Evolutionary conservation across 2,329 filamentous ascomycete genomes (phyloP).

Genomic region (Pseudogymnoascus sp.): DNA sequence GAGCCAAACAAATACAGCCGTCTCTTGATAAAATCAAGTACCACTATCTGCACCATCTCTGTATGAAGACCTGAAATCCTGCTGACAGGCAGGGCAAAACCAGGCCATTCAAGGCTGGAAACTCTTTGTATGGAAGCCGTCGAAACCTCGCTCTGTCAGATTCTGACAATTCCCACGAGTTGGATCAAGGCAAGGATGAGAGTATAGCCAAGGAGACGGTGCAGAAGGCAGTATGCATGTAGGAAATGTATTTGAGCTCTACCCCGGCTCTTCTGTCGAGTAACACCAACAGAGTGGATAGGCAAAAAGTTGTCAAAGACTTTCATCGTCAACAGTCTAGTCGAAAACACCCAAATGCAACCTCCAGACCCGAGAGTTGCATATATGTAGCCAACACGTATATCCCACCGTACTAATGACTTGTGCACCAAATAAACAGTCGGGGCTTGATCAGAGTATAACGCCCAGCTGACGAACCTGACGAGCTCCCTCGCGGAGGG

Average conservation of each 20-base stretch:
- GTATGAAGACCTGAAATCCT: conserved; percentile 26
- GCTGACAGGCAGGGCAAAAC: conserved; percentile 1
- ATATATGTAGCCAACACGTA: conserved; percentile 12
- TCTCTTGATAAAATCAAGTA: conserved; percentile 18
- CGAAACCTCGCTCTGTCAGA: conserved; percentile 45
- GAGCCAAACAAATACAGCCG: background rate
- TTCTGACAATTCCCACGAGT: conserved; percentile 52
- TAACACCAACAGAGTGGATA: conserved; percentile 19
- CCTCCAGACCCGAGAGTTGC: conserved; percentile 1
- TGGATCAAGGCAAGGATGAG: conserved; percentile 28
- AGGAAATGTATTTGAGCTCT: conserved; percentile 28
- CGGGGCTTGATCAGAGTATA: conserved; percentile 55
- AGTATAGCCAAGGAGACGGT: conserved; percentile 23
- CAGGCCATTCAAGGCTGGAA: background rate
- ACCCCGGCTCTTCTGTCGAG: conserved; percentile 11
- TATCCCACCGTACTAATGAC: conserved; percentile 27
- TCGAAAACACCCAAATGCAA: conserved; percentile 3
- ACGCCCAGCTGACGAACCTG: conserved; percentile 59
- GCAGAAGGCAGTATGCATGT: conserved; percentile 28
- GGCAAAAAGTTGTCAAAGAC: conserved; percentile 11
- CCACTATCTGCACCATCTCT: conserved; percentile 20
- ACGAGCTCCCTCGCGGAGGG: conserved; percentile 69
- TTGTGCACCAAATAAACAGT: conserved; percentile 43
- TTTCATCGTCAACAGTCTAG: background rate
- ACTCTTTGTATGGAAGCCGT: conserved; percentile 34